phyloP scores from a whole-genome alignment of 352 stramenopile genomes.

The Thalassiosira mediterranea region DNA sequence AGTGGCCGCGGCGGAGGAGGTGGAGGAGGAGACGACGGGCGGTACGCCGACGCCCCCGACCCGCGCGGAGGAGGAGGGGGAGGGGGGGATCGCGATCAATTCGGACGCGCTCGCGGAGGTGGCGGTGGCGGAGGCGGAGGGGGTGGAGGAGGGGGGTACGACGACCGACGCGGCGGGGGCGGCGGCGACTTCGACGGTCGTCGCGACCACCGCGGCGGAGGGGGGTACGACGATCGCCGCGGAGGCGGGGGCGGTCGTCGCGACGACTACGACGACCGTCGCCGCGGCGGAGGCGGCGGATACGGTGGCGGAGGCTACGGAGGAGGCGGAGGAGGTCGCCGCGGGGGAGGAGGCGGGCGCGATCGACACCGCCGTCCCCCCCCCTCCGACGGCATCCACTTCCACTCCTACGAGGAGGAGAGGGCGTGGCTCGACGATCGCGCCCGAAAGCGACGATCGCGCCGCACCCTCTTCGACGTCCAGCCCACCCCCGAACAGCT shows the following conservation, averaged over 20 bases:
- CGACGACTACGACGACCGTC: background rate
- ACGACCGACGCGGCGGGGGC: background rate
- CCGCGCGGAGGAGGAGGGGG: no score
- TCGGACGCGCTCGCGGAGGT: constrained; percentile 1
- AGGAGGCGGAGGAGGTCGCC: background rate
- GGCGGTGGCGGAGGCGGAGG: background rate
- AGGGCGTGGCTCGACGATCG: constrained; percentile 71
- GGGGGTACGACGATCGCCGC: constrained; percentile 2
- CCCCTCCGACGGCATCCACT: constrained; percentile 24
- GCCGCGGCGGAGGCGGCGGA: background rate
- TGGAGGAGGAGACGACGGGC: constrained; percentile 1
- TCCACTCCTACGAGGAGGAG: constrained; percentile 80
- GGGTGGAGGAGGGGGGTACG: background rate
- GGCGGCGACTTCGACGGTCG: constrained; percentile 2
- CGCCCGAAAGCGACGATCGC: constrained; percentile 62
- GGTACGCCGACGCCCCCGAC: background rate
- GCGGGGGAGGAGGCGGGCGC: background rate
- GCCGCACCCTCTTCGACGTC: constrained; percentile 72
- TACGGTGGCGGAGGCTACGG: background rate
- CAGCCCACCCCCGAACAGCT: constrained; percentile 65
- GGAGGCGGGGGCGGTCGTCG: background rate
- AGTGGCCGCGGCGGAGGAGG: background rate
- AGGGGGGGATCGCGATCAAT: constrained; percentile 9
- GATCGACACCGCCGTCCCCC: constrained; percentile 8
- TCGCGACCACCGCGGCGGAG: constrained; percentile 5